Base-by-base conservation (phyloP, 345 rosid genomes). In the Hibiscus syriacus region DNA sequence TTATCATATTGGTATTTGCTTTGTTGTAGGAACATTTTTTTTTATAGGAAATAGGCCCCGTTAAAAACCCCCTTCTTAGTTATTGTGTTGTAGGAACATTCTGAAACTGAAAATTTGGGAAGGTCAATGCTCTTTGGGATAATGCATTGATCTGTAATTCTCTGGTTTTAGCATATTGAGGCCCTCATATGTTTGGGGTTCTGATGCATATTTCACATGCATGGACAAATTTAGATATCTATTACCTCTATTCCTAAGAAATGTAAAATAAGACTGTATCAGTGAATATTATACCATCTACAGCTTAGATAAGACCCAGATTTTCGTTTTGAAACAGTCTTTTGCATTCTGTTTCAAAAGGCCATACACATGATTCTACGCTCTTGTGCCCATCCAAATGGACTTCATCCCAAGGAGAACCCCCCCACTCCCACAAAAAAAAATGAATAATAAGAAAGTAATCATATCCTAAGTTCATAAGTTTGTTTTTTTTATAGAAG, bases 121-220 rank as follows among this genome's bases (percentile, higher is more conserved):
- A 39, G 25, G 19, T 20, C 66, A 38, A 17, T 61, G 50, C 5
- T 62, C 10, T 41, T 62, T 41, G 52, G 30, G 20, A 62, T 39
- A 62, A 39, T 39, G 5, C 20, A 41, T 41, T 6, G 52, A 41
- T 23, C 20, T 62, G 48, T 22, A 61, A 22, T 61, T 61, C 49
- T 61, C 29, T 61, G 32, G 32, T 61, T 62, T 62, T 32, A 41
- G 20, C 20, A 39, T 39, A 62, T n/a, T n/a, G n/a, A n/a, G 50
- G 66, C 12, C 32, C 5, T 62, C 34, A 4, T 59, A 36, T 59
- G 8, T 59, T 59, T 59, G 64, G n/a, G 27, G 27, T 34, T 59
- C 46, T 36, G 46, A 34, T 34, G 46, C 26, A 59, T 59, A 19
- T 59, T 59, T 59, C 64, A 59, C 20, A 22, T 38, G 49, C 6